phyloP scores from a whole-genome alignment of 768 basidiomycete genomes.

The Tylopilus vinaceipallidus region DNA sequence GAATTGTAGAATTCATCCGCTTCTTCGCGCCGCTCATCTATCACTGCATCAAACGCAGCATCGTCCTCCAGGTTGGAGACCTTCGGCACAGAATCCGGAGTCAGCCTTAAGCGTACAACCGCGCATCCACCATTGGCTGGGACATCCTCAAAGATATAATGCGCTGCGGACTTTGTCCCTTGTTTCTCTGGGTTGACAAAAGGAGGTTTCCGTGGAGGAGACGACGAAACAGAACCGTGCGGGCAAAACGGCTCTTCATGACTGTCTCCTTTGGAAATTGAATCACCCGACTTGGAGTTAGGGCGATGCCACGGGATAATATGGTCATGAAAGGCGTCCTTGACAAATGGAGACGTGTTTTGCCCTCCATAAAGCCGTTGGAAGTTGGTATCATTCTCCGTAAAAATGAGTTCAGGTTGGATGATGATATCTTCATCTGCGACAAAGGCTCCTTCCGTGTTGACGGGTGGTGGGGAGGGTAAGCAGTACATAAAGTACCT shows the following conservation, averaged over 20 bases:
- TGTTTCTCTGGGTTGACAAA: constrained; percentile 85
- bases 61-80: constrained; percentile 87
- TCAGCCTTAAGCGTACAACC: constrained; percentile 92
- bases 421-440: constrained; percentile 58
- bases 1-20: constrained; percentile 94
- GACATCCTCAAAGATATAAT: constrained; percentile 84
- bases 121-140: constrained; percentile 92
- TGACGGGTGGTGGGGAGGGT: constrained; percentile 88
- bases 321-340: constrained; percentile 98
- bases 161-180: constrained; percentile 92
- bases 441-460: constrained; percentile 61
- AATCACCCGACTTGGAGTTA: constrained; percentile 37
- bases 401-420: constrained; percentile 86
- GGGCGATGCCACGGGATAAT: constrained; percentile 85
- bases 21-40: constrained; percentile 90
- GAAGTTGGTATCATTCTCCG: constrained; percentile 98
- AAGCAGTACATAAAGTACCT: constrained; percentile 84
- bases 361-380: constrained; percentile 84
- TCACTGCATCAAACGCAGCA: constrained; percentile 77
- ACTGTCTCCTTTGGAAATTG: neutral
- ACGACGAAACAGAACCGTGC: neutral
- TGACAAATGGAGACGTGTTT: constrained; percentile 81
- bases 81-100: constrained; percentile 67
- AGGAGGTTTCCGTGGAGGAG: neutral
- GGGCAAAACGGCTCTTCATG: neutral